A percentile compares a stretch with the other conserved stretches of the same genome.
Evolutionary conservation across 768 basidiomycete species (phyloP).

Genomic region (Collybiopsis luxurians): DNA sequence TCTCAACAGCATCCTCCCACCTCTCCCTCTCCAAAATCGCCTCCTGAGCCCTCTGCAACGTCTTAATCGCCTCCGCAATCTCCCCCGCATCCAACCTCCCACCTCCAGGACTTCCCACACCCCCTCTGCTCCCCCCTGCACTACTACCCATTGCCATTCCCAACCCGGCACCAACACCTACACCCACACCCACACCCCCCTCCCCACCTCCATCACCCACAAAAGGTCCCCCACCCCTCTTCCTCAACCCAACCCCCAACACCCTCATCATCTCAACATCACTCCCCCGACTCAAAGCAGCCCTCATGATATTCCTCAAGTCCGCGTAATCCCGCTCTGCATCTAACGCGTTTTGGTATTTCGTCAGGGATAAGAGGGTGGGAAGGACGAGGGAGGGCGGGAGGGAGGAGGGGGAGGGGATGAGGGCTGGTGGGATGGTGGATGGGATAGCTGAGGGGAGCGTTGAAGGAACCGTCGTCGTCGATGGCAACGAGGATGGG

Average conservation of each 20-base stretch:
- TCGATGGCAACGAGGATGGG: not conserved
- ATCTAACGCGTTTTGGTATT: conserved; percentile 46
- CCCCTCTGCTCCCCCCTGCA: conserved; percentile 27
- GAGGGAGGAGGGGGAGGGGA: conserved; percentile 4
- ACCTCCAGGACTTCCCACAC: conserved; percentile 9
- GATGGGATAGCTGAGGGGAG: too few relatives aligned
- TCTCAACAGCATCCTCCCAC: not conserved
- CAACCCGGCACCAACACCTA: too few relatives aligned
- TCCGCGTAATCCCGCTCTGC: conserved; percentile 50
- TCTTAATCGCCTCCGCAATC: conserved; percentile 81
- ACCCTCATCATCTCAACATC: conserved; percentile 65
- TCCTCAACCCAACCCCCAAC: conserved; percentile 38
- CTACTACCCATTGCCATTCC: too few relatives aligned
- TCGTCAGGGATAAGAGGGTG: conserved; percentile 20
- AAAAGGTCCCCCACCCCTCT: not conserved
- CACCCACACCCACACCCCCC: conserved; percentile 28
- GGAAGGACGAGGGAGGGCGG: conserved; percentile 15
- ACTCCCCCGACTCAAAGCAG: conserved; percentile 52
- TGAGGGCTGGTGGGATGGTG: not conserved
- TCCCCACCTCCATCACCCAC: conserved; percentile 15
- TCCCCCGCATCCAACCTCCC: conserved; percentile 38
- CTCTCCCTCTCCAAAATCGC: conserved; percentile 31
- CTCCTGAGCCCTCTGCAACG: conserved; percentile 69
- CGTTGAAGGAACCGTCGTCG: not conserved
- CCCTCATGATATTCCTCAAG: conserved; percentile 56